These are phyloP conservation scores for Penicillium waksmanii DNA, from an alignment of 495 filamentous ascomycete genomes.

Conservation along the genomic window DNA sequence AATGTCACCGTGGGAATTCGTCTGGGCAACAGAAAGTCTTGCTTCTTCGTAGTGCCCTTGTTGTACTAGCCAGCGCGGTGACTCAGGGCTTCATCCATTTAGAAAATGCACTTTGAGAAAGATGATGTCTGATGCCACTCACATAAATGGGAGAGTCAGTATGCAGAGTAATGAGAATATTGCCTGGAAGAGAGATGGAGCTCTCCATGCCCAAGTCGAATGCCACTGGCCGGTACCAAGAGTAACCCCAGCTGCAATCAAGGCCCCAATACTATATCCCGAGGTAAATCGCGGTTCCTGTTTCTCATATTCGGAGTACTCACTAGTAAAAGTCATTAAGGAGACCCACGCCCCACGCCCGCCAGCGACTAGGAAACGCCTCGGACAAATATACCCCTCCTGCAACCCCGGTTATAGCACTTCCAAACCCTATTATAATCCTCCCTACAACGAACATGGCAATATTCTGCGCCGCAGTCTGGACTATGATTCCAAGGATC, in stretches of 20 bases:
- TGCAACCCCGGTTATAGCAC: constrained; percentile 40
- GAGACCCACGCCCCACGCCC: constrained; percentile 50
- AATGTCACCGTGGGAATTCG: constrained; percentile 48
- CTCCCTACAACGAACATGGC: constrained; percentile 51
- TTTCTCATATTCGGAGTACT: not conserved
- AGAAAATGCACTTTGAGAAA: not conserved
- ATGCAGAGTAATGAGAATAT: constrained; percentile 57
- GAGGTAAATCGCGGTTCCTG: too few relatives aligned
- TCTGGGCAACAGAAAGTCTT: constrained; percentile 45
- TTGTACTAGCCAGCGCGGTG: constrained; percentile 52
- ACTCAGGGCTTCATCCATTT: constrained; percentile 46
- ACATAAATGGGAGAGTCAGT: constrained; percentile 55
- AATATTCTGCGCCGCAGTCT: constrained; percentile 52
- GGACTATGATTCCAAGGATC: constrained; percentile 49
- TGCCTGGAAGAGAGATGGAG: constrained; percentile 58
- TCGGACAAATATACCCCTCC: constrained; percentile 47
- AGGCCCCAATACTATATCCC: constrained; percentile 36
- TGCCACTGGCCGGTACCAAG: constrained; percentile 53
- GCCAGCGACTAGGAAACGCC: constrained; percentile 45
- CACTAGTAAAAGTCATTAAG: constrained; percentile 58
- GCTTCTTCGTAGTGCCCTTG: constrained; percentile 40
- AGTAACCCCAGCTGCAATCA: constrained; percentile 55
- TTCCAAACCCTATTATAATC: constrained; percentile 48
- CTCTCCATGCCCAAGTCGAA: constrained; percentile 57
- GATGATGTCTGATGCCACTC: constrained; percentile 9